These are phyloP conservation scores for Aspergillus bombycis DNA, from an alignment of 2,329 filamentous ascomycete species.

Conservation along the genomic window DNA sequence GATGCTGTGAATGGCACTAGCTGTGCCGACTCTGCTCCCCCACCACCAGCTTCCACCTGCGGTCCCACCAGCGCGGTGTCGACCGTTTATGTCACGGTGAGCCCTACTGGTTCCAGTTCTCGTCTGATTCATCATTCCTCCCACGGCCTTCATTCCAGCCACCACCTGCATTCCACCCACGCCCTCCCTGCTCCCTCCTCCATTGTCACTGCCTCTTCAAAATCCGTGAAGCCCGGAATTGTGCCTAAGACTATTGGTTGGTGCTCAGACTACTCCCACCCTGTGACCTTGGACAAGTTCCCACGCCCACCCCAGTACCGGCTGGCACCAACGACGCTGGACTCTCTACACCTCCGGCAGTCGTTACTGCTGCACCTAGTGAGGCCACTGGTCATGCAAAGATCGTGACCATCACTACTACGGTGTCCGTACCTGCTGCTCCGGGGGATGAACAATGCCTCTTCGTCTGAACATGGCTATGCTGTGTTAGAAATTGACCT, in stretches of 20 bases:
- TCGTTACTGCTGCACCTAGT: neutral
- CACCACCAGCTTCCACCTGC: conserved; percentile 21
- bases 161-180: conserved; percentile 9
- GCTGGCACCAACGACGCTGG: neutral
- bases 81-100: conserved; percentile 30
- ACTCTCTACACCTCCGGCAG: neutral
- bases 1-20: conserved; percentile 13
- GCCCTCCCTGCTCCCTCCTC: conserved; percentile 18
- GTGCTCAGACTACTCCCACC: conserved; percentile 30
- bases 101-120: conserved; percentile 24
- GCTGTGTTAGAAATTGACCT: neutral
- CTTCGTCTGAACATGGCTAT: neutral
- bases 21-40: conserved; percentile 30
- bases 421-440: neutral
- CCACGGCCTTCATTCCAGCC: neutral
- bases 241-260: conserved; percentile 33
- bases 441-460: neutral
- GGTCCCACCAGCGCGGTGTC: conserved; percentile 19
- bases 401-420: neutral
- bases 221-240: conserved; percentile 25
- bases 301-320: conserved; percentile 10
- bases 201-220: conserved; percentile 14
- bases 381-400: neutral
- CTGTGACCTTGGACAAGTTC: conserved; percentile 26
- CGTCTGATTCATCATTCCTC: conserved; percentile 13